Base-by-base conservation (phyloP, 495 filamentous ascomycete species). In the Neurospora sp. region DNA sequence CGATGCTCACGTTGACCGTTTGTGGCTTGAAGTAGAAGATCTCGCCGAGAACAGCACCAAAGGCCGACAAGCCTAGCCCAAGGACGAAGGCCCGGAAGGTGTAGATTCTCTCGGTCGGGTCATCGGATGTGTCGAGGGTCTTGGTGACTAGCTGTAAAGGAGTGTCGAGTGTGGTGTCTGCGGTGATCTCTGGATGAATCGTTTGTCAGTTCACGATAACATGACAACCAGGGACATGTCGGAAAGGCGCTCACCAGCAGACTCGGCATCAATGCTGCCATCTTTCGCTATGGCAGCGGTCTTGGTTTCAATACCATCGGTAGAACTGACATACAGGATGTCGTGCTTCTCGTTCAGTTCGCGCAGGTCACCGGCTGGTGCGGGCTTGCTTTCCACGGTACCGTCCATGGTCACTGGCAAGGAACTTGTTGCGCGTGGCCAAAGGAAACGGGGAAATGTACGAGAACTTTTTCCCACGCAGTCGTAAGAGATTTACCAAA, bases 1-100 rank as follows among this genome's bases (percentile, higher is more conserved):
- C 78, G 12, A 79, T 71, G 3, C 80, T 84, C 35, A 86, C 83
- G 46, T 70, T 78, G 71, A 86, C 78, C 2, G 76, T 77, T 69
- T 85, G 83, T 11, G 84, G 84, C 77, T 85, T 85, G 79, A 86
- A 86, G 73, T 83, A 82, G 74, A 80, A 85, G 76, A 86, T 85
- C 37, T 72, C 71, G 9, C 68, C 71, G 7, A 76, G 71, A 9
- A 78, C 80, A 22, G 72, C 73, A 42, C 78, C 81, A 71, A 83
- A 83, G 31, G 74, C 68, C 5, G 80, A 77, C 14, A 83, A 71
- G n/a, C 80, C 81, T 42, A 79, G 38, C 16, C 81, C 81, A 77
- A 71, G 39, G 39, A 81, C 74, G n/a, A 80, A 68, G 70, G 77
- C 77, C 6, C 81, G 77, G 70, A 82, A 74, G 0, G 80, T 82